Base-by-base conservation (phyloP, 352 stramenopile species). In the Elongisporangium prolatum region DNA sequence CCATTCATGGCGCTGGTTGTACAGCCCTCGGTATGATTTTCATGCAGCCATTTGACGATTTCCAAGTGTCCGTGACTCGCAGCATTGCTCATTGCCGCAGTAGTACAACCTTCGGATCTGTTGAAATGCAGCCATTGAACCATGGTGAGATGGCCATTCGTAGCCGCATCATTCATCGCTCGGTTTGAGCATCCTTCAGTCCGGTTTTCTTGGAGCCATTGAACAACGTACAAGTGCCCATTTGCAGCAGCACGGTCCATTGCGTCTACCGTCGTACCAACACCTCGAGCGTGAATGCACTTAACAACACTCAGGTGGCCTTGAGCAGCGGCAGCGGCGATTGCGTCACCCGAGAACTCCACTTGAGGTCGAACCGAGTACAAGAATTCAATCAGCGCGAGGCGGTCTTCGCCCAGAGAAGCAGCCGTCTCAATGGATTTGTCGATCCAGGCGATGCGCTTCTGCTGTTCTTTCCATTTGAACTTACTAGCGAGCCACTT, bases 1-100 rank as follows among this genome's bases (percentile, higher is more conserved):
- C 61, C 64, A n/a, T 75, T 72, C 61, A 75, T 72, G 21, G 68
- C 68, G 37, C 66, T 64, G 21, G 63, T 58, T 6, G 68, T 68
- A 25, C 68, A 75, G 22, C 68, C 58, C 52, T 75, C 68, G 2
- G 25, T 63, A 3, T 61, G 55, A 21, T 75, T 55, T 7, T 64
- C 34, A 21, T 72, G 52, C 17, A 75, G 56, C 64, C 64, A 75
- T 4, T 48, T 38, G 4, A 75, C 64, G 38, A 72, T 18, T 0
- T 70, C 58, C 21, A 67, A 38, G 48, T 67, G 64, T 2, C 68
- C 64, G 17, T 75, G 65, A 56, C 64, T 67, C 34, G 68, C 59
- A 9, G 68, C 65, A 50, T 50, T 24, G 51, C 72, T 71, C 61
- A 75, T 72, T 8, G 68, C 68, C n/a, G 70, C 56, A 10, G 62